Evolutionary conservation across 805 yeast genomes (phyloP), one percentile per base, ranked within the genome.

Genomic region (Kodamaea kakaduensis): DNA sequence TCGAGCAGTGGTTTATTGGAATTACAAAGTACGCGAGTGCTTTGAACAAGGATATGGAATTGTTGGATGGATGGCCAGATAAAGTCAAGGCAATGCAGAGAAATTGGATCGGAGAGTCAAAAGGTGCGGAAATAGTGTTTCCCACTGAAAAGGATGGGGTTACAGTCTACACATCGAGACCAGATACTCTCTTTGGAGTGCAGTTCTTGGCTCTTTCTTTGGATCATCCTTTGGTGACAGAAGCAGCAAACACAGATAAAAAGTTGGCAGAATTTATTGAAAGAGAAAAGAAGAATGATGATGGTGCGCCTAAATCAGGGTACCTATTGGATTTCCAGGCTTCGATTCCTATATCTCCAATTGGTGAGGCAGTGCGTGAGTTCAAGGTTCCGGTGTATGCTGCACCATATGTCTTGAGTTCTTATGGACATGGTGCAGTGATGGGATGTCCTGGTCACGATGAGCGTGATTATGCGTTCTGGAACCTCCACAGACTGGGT

Each of bases 391-490:
- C 97, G 0, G 77, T 90, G 0, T 93, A 75, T 62, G 89, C 73
- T 2, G 96, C 97, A 0, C 95, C 96, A 0, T 93, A 89, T 56
- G 97, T 90, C 0, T 54, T 90, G 22, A 78, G 84, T 3, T 63
- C 73, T 3, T 90, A 90, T 52, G 97, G 97, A 1, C 77, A 77
- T 38, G 96, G 96, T 25, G 95, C 96, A 1, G 97, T 90, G 0
- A 90, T 93, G 97, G 98, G 98, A 1, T 86, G 94, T 49, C 98
- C 98, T 2, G 96, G 84, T 0, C 97, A 89, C 56, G 97, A 93
- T 57, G 64, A 67, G 29, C 71, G 97, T 42, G 98, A 93, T 52
- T 76, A 54, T 47, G 84, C 70, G 6, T 90, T 93, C 52, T 90
- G 97, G 96, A 47, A 53, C 3, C 51, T 61, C 28, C 84, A 84